These are phyloP conservation scores for Adansonia gregorii DNA, from an alignment of 441 rosid species.

Conservation along the genomic window DNA sequence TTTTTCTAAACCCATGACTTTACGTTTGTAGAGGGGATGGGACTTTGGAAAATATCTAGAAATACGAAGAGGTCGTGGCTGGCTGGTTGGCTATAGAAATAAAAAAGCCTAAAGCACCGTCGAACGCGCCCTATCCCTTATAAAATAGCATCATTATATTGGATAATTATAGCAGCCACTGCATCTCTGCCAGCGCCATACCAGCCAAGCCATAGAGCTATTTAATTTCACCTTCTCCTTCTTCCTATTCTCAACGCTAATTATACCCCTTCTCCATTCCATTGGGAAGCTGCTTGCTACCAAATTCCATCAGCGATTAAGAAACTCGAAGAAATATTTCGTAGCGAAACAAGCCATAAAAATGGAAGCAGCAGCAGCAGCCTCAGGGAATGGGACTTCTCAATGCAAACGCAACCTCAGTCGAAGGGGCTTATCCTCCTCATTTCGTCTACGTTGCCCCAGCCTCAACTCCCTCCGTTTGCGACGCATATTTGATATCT, in stretches of 20 bases:
- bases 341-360: not conserved
- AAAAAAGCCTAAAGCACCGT: no score
- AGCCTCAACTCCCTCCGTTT: conserved; percentile 89
- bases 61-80: not conserved
- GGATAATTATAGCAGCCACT: no score
- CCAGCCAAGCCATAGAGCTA: not conserved
- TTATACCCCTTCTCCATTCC: conserved; percentile 23
- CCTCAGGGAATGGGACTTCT: conserved; percentile 17
- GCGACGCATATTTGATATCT: conserved; percentile 77
- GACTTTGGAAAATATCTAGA: no score
- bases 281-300: conserved; percentile 20
- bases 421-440: conserved; percentile 33
- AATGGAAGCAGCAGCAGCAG: conserved; percentile 35
- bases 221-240: conserved; percentile 7
- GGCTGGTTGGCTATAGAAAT: not conserved
- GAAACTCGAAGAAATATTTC: not conserved
- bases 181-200: no score
- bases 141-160: not conserved
- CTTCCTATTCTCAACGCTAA: not conserved
- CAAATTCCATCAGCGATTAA: not conserved
- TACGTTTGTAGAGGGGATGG: no score
- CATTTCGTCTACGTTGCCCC: conserved; percentile 73
- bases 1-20: no score
- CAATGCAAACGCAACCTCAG: conserved; percentile 26
- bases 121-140: not conserved